Conservation (phyloP, 805 yeast genomes). For the Yueomyces sp. region DNA sequence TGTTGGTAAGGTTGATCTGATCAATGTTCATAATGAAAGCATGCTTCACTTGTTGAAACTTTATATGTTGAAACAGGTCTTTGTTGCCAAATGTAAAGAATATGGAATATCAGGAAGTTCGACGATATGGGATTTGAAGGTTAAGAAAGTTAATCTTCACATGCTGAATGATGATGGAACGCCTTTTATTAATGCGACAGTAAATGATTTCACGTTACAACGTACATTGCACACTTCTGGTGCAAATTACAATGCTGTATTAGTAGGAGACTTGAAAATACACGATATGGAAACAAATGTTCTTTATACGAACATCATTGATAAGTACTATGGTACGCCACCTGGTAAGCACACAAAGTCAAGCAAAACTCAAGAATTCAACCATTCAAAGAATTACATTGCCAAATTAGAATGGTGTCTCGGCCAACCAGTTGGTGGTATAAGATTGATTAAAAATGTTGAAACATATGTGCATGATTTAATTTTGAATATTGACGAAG, state of each 20-base stretch:
- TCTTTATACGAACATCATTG: slow-evolving; percentile 56
- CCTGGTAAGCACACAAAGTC: slow-evolving; percentile 4
- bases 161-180: slow-evolving; percentile 44
- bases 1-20: slow-evolving; percentile 31
- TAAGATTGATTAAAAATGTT: slow-evolving; percentile 59
- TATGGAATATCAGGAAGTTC: slow-evolving; percentile 23
- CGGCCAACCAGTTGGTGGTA: slow-evolving; percentile 82
- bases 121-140: slow-evolving; percentile 48
- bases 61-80: slow-evolving; percentile 32
- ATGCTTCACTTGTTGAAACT: slow-evolving; percentile 29
- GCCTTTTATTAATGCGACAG: slow-evolving; percentile 58
- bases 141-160: slow-evolving; percentile 62
- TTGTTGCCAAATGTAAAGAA: slow-evolving; percentile 24
- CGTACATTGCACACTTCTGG: slow-evolving; percentile 55
- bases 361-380: not conserved
- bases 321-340: slow-evolving; percentile 27
- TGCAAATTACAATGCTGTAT: slow-evolving; percentile 47
- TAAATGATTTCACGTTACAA: slow-evolving; percentile 47
- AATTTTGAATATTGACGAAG: slow-evolving; percentile 59
- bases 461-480: slow-evolving; percentile 52
- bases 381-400: slow-evolving; percentile 18
- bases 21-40: slow-evolving; percentile 27
- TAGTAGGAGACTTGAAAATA: slow-evolving; percentile 52
- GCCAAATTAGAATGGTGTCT: slow-evolving; percentile 50
- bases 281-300: slow-evolving; percentile 47